Base-by-base conservation (phyloP, 228 moss, liverwort and hornwort species). In the Sphagnum fallax region DNA sequence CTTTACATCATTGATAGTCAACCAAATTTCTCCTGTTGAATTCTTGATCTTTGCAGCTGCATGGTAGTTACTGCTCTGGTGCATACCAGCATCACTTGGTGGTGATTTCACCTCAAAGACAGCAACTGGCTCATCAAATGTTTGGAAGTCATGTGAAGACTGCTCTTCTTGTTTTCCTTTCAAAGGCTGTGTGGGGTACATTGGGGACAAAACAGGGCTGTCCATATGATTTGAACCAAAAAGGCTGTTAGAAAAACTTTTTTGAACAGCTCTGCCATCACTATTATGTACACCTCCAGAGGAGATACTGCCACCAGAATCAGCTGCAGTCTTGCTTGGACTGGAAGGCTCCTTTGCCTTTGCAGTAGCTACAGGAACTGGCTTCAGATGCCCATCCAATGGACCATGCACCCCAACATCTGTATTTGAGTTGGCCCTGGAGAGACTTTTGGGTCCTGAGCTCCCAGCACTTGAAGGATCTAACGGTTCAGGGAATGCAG, bases 1-100 rank as follows among this genome's bases (percentile, higher is more conserved):
- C 84, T 83, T 90, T 71, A 90, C 62, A 69, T 98, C 94, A 47
- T 98, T 85, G 10, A 98, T 78, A 0, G 89, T 90, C 77, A 93
- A 60, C 98, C 93, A 98, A 14, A 32, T 32, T 32, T 32, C 32
- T 32, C 32, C 32, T 32, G 2, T 32, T 32, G 32, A 32, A 32
- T 32, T 32, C 32, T 32, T 32, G 32, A 32, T 32, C 32, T 55
- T 55, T 8, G 9, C 55, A 8, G 55, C 55, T 55, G 12, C 12
- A 8, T 8, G 9, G 12, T 8, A 8, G 8, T 55, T 12, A 8
- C 55, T 12, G 55, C 12, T 55, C 12, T 67, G 67, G 55, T 55
- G 9, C 8, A 55, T 8, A 12, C 12, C 12, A 12, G 55, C 3
- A 55, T 66, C 83, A 4, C 74, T 66, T 60, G 52, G 77, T 4